Conservation (phyloP, 148 eudicot genomes). For the Diospyros lotus region DNA sequence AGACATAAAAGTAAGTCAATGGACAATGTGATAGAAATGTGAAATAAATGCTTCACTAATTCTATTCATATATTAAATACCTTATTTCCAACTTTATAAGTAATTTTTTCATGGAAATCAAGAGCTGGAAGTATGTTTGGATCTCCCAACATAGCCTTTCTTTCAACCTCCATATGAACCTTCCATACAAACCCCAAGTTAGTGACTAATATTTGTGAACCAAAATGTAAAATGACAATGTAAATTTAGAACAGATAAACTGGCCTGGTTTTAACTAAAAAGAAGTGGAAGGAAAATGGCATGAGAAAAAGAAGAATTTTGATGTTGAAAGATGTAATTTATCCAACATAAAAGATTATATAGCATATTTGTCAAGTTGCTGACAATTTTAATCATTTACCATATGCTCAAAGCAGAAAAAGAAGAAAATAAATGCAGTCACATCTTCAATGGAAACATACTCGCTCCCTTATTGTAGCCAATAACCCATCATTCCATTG, state of each 20-base stretch:
- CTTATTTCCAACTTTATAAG: conserved; percentile 88
- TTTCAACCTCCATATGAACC: conserved; percentile 98
- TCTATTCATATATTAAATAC: conserved; percentile 24
- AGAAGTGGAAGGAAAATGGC: background rate
- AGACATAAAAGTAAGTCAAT: no score
- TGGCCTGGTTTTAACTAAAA: conserved; percentile 4
- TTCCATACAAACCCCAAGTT: conserved; percentile 21
- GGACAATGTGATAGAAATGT: no score
- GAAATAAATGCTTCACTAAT: background rate
- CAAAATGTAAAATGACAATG: background rate
- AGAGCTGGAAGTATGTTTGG: conserved; percentile 32
- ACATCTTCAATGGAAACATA: conserved; percentile 24
- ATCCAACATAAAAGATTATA: background rate
- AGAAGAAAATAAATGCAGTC: background rate
- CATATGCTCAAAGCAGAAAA: background rate
- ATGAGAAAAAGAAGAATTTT: background rate
- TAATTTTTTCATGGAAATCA: conserved; percentile 60
- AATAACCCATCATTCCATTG: conserved; percentile 97
- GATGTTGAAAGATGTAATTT: background rate
- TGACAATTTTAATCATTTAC: background rate
- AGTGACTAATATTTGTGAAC: background rate
- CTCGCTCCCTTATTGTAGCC: conserved; percentile 96
- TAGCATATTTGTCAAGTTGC: no score
- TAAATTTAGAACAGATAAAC: background rate
- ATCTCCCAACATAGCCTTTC: conserved; percentile 63